A percentile compares a stretch with the other conserved stretches of the same genome.
phyloP scores from a whole-genome alignment of 768 basidiomycete species.

The Lyophyllum decastes region DNA sequence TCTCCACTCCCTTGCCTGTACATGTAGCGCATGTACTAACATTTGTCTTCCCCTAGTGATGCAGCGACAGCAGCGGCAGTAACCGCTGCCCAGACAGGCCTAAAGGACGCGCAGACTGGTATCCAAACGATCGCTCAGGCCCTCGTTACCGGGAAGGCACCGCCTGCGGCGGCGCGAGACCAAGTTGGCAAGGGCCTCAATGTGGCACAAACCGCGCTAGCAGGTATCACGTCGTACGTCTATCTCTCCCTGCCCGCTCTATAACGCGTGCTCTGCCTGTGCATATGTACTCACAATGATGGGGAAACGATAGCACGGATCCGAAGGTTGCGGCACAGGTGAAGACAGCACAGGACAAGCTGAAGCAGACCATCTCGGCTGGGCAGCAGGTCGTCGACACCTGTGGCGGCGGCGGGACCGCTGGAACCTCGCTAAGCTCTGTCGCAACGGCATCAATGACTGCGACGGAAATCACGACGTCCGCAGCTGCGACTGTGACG shows the following conservation, averaged over 20 bases:
- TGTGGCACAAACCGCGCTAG: constrained; percentile 18
- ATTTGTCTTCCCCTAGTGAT: constrained; percentile 6
- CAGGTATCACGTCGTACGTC: constrained; percentile 14
- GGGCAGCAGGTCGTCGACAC: constrained; percentile 10
- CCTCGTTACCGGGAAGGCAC: constrained; percentile 19
- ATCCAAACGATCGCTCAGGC: constrained; percentile 22
- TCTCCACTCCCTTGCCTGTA: neutral
- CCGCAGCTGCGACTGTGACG: neutral
- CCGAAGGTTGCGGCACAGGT: constrained; percentile 4
- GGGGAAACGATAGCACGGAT: neutral
- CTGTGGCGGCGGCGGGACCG: constrained; percentile 6
- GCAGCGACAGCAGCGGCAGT: constrained; percentile 16
- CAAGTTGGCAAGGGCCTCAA: constrained; percentile 17
- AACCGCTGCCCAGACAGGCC: constrained; percentile 14
- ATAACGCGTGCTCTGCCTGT: too few species aligned
- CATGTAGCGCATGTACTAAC: neutral
- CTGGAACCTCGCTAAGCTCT: neutral
- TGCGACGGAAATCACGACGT: neutral
- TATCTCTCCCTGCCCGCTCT: neutral
- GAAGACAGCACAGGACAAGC: constrained; percentile 10
- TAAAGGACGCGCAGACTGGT: constrained; percentile 18
- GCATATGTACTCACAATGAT: too few species aligned
- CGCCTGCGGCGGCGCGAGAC: constrained; percentile 21
- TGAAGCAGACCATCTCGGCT: constrained; percentile 10
- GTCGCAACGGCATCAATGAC: constrained; percentile 3